These are phyloP conservation scores for Eucalyptus leucophloia DNA, from an alignment of 345 rosid species.

Conservation along the genomic window DNA sequence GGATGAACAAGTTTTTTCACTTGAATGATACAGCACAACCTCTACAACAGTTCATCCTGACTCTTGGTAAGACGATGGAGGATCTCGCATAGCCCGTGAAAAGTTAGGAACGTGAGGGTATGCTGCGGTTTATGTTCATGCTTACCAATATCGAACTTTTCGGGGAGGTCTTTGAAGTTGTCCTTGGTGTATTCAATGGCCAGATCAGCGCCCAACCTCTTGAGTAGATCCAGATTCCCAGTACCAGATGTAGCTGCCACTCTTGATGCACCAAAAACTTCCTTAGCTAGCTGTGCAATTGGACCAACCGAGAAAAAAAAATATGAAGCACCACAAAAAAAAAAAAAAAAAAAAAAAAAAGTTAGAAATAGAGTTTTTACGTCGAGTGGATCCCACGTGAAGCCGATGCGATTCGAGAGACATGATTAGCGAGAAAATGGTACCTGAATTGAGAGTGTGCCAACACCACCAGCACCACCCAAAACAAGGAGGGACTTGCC, in stretches of 20 bases:
- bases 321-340: too few species aligned
- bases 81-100: background rate
- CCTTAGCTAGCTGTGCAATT: conserved; percentile 41
- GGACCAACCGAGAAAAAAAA: background rate
- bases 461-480: conserved; percentile 1
- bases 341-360: too few species aligned
- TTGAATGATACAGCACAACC: background rate
- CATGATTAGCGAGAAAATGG: background rate
- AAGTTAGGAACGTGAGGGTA: background rate
- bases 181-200: conserved; percentile 79
- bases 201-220: conserved; percentile 67
- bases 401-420: too few species aligned
- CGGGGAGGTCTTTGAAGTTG: conserved; percentile 56
- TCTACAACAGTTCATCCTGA: background rate
- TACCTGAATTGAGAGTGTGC: conserved; percentile 81
- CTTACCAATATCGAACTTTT: conserved; percentile 41
- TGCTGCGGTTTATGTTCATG: background rate
- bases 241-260: conserved; percentile 80
- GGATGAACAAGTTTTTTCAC: too few species aligned
- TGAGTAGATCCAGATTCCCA: conserved; percentile 48
- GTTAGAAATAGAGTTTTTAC: background rate
- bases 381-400: background rate
- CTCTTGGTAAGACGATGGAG: background rate
- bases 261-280: conserved; percentile 64
- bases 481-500: conserved; percentile 64